A percentile compares a stretch with the other conserved stretches of the same genome.
These are phyloP conservation scores for Sugiyamaella xylanicola DNA, from an alignment of 1,139 yeast species.

Conservation along the genomic window DNA sequence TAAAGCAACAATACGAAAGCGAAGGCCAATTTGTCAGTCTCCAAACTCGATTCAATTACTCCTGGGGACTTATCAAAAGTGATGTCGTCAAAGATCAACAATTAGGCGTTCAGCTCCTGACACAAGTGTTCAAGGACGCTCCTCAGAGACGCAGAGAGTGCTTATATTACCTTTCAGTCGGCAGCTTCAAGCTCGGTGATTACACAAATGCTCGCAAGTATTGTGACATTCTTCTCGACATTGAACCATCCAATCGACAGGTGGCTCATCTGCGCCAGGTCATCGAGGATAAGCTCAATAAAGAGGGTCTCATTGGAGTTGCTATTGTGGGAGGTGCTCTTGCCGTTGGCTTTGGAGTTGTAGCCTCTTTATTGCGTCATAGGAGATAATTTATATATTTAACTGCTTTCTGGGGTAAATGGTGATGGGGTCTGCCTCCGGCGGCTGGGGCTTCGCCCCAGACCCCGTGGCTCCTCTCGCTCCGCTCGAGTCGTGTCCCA, in stretches of 20 bases:
- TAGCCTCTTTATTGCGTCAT: constrained; percentile 56
- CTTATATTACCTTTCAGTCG: constrained; percentile 82
- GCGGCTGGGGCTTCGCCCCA: too few species aligned
- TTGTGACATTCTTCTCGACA: constrained; percentile 70
- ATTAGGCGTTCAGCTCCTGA: constrained; percentile 74
- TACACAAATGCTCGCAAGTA: constrained; percentile 83
- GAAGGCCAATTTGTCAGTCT: constrained; percentile 81
- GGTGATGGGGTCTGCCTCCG: too few species aligned
- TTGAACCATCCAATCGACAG: constrained; percentile 85
- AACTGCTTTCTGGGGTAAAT: too few species aligned
- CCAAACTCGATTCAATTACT: constrained; percentile 88
- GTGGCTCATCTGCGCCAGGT: constrained; percentile 69
- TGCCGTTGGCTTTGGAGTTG: constrained; percentile 76
- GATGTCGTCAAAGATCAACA: constrained; percentile 61
- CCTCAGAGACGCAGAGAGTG: constrained; percentile 88
- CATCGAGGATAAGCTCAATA: constrained; percentile 80
- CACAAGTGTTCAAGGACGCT: constrained; percentile 72
- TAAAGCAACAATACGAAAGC: constrained; percentile 73
- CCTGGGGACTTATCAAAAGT: constrained; percentile 93
- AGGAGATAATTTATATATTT: too few species aligned
- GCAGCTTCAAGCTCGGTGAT: constrained; percentile 87
- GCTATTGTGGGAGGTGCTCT: constrained; percentile 83
- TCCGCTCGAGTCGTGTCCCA: too few species aligned
- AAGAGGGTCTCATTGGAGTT: constrained; percentile 81
- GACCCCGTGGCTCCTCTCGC: too few species aligned